A percentile compares a stretch with the other conserved stretches of the same genome.
Evolutionary conservation across 345 rosid genomes (phyloP).

Genomic region (Hirschfeldia incana): DNA sequence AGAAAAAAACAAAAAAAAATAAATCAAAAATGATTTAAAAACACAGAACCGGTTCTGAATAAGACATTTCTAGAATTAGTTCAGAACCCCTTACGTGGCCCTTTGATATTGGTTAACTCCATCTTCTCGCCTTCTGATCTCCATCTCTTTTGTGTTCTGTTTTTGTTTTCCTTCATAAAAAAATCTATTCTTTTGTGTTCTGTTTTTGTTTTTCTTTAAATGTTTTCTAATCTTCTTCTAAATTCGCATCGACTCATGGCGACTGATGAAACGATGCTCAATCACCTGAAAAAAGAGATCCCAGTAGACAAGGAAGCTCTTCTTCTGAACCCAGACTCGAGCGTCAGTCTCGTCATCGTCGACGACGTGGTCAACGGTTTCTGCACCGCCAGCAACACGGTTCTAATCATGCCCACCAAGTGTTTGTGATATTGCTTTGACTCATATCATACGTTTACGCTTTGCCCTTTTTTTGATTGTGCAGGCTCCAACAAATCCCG

Average conservation of each 20-base stretch:
- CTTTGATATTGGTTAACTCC: no score
- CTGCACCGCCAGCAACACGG: constrained; percentile 86
- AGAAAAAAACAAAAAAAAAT: no score
- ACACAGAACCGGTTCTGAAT: no score
- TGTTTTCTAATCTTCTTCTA: background rate
- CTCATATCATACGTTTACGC: background rate
- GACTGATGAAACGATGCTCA: constrained; percentile 28
- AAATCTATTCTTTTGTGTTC: background rate
- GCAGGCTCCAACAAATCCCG: constrained; percentile 69
- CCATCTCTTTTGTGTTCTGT: no score
- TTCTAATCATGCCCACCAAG: constrained; percentile 21
- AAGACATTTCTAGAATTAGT: no score
- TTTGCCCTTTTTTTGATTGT: constrained; percentile 1
- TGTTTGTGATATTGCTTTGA: constrained; percentile 23
- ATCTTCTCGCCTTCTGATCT: no score
- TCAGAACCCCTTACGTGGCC: no score
- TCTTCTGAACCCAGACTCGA: constrained; percentile 46
- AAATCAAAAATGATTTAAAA: no score
- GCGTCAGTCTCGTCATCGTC: constrained; percentile 78
- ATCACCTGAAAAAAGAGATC: constrained; percentile 57
- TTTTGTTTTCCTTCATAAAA: no score
- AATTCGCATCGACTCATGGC: background rate
- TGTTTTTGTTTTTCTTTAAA: background rate
- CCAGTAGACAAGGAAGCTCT: constrained; percentile 57
- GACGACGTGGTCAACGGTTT: constrained; percentile 85